These are phyloP conservation scores for Fusarium decemcellulare DNA, from an alignment of 2,329 filamentous ascomycete genomes.

Conservation along the genomic window DNA sequence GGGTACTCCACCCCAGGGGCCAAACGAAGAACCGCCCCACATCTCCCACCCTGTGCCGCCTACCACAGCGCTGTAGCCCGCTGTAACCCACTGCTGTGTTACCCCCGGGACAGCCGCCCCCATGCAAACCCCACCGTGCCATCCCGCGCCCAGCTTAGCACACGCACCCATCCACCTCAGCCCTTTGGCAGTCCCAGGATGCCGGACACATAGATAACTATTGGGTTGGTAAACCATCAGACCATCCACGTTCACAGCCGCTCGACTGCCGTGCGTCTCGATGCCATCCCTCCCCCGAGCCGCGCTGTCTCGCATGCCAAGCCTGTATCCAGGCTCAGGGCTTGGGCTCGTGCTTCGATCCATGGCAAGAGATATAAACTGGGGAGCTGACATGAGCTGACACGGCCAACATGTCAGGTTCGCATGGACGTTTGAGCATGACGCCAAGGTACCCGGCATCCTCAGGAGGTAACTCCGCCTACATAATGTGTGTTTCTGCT, in stretches of 20 bases:
- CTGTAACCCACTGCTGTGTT: conserved; percentile 16
- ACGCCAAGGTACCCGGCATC: conserved; percentile 2
- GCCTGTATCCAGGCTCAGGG: neutral
- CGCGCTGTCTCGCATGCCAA: conserved; percentile 13
- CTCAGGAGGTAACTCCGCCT: neutral
- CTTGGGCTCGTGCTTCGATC: conserved; percentile 1
- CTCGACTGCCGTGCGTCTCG: conserved; percentile 22
- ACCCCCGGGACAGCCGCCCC: neutral
- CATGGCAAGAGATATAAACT: conserved; percentile 8
- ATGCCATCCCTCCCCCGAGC: neutral
- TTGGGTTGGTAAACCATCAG: conserved; percentile 13
- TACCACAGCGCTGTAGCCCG: conserved; percentile 16
- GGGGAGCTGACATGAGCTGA: conserved; percentile 6
- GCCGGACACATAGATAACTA: neutral
- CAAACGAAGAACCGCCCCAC: conserved; percentile 23
- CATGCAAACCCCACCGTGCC: conserved; percentile 35
- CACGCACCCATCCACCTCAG: conserved; percentile 1
- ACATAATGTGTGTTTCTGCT: neutral
- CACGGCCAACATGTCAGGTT: conserved; percentile 6
- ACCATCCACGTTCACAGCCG: conserved; percentile 1
- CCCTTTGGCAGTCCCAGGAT: conserved; percentile 11
- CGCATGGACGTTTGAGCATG: conserved; percentile 18
- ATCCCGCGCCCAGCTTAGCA: conserved; percentile 36
- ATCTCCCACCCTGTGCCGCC: conserved; percentile 3
- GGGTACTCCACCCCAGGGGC: conserved; percentile 6